A percentile compares a stretch with the other conserved stretches of the same genome.
Evolutionary conservation across 352 stramenopile genomes (phyloP).

Genomic region (Globisporangium rhizosaccharum): DNA sequence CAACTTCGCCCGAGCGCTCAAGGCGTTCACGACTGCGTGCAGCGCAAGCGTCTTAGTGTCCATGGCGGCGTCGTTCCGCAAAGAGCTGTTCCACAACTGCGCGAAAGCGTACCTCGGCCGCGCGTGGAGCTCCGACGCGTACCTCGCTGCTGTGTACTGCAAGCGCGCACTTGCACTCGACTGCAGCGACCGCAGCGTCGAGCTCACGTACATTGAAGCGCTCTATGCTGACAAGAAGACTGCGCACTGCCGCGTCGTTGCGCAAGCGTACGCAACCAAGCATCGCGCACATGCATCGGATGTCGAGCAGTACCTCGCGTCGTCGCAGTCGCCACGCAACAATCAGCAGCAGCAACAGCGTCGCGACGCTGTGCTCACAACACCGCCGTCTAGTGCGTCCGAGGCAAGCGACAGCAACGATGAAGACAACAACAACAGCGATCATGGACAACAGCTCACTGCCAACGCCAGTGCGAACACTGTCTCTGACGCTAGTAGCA

Average conservation of each 20-base stretch:
- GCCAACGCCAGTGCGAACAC: background rate
- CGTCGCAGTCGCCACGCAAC: too few species aligned
- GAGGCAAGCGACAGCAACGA: background rate
- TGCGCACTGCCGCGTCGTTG: constrained; percentile 33
- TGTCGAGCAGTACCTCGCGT: constrained; percentile 28
- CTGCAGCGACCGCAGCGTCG: constrained; percentile 32
- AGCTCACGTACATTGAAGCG: constrained; percentile 56
- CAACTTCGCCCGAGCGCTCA: constrained; percentile 34
- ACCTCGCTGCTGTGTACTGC: constrained; percentile 56
- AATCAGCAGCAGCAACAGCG: background rate
- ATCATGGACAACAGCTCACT: constrained; percentile 6
- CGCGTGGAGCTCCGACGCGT: constrained; percentile 60
- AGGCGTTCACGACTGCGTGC: constrained; percentile 31
- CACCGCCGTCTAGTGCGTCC: background rate
- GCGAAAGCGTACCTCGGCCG: constrained; percentile 63
- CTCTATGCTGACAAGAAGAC: constrained; percentile 37
- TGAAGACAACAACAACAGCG: constrained; percentile 12
- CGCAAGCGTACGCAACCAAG: constrained; percentile 34
- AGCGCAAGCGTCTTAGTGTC: constrained; percentile 10
- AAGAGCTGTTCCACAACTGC: constrained; percentile 52
- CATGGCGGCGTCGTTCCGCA: constrained; percentile 28
- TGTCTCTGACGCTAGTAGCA: constrained; percentile 8
- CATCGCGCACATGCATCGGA: constrained; percentile 44
- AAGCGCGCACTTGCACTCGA: constrained; percentile 60
- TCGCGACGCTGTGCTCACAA: background rate